Conservation (phyloP, 2,329 filamentous ascomycete genomes). For the Apiospora aurea region DNA sequence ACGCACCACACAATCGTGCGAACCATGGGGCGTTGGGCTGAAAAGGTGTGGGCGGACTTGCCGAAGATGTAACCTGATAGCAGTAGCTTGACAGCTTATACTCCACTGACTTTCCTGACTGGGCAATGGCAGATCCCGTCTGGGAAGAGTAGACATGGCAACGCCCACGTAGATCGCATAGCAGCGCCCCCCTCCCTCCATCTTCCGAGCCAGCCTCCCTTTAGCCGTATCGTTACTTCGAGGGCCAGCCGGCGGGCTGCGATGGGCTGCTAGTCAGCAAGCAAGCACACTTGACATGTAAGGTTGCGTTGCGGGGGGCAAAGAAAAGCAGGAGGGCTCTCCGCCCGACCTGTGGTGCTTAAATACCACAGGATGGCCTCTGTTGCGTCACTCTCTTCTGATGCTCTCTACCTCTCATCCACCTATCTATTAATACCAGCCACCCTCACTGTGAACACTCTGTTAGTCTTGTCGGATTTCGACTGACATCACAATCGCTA, state of each 20-base stretch:
- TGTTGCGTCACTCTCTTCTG: background rate
- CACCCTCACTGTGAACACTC: conserved; percentile 15
- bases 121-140: background rate
- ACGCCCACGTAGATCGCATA: conserved; percentile 13
- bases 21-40: conserved; percentile 20
- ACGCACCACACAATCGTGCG: conserved; percentile 14
- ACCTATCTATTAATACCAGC: conserved; percentile 15
- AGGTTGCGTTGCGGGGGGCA: conserved; percentile 20
- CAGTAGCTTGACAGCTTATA: conserved; percentile 19
- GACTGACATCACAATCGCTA: conserved; percentile 34
- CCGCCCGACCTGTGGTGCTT: background rate
- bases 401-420: conserved; percentile 13
- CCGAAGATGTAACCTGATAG: conserved; percentile 21
- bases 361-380: conserved; percentile 21
- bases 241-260: background rate
- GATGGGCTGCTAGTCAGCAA: conserved; percentile 8
- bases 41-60: conserved; percentile 22
- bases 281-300: conserved; percentile 16
- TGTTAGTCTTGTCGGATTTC: conserved; percentile 27
- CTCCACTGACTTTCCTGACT: conserved; percentile 14
- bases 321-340: background rate
- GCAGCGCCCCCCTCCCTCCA: background rate
- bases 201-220: conserved; percentile 5
- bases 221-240: conserved; percentile 8
- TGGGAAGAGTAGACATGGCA: conserved; percentile 8